phyloP scores from a whole-genome alignment of 2,329 filamentous ascomycete species.

The Fusarium vanettenii region DNA sequence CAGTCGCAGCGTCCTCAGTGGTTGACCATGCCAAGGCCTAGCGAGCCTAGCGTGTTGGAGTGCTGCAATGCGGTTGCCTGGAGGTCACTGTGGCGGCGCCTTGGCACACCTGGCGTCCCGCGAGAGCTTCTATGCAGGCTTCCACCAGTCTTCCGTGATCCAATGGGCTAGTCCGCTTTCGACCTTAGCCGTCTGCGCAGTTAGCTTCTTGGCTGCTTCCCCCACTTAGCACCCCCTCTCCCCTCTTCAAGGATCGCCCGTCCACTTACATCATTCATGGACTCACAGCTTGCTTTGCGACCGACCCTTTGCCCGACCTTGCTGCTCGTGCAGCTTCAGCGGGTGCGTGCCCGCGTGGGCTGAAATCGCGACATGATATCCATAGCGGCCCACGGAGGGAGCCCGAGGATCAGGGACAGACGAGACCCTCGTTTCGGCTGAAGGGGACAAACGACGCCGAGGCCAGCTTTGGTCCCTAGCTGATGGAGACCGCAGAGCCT shows the following conservation, averaged over 20 bases:
- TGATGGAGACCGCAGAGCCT: not conserved
- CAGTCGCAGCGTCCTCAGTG: constrained; percentile 11
- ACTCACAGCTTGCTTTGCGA: constrained; percentile 31
- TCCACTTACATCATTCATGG: constrained; percentile 45
- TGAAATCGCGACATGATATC: constrained; percentile 22
- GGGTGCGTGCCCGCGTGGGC: constrained; percentile 18
- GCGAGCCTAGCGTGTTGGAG: not conserved
- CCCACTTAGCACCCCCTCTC: constrained; percentile 31
- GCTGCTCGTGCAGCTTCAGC: constrained; percentile 17
- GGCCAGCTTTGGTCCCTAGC: not conserved
- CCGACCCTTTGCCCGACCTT: constrained; percentile 19
- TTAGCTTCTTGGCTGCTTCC: constrained; percentile 33
- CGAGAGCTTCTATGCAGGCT: constrained; percentile 44
- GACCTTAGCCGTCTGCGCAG: constrained; percentile 12
- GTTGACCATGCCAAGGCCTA: constrained; percentile 1
- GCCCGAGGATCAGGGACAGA: constrained; percentile 18
- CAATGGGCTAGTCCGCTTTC: constrained; percentile 23
- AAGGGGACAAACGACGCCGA: constrained; percentile 19
- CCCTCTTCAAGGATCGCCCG: constrained; percentile 32
- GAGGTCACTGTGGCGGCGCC: constrained; percentile 25
- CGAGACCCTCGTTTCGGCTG: constrained; percentile 4
- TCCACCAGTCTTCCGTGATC: constrained; percentile 38
- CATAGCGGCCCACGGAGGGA: constrained; percentile 15
- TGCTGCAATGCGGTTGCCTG: constrained; percentile 21
- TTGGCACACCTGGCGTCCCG: constrained; percentile 18